Conservation (phyloP, 1,284 basidiomycete genomes). For the Uromyces viciae-fabae region DNA sequence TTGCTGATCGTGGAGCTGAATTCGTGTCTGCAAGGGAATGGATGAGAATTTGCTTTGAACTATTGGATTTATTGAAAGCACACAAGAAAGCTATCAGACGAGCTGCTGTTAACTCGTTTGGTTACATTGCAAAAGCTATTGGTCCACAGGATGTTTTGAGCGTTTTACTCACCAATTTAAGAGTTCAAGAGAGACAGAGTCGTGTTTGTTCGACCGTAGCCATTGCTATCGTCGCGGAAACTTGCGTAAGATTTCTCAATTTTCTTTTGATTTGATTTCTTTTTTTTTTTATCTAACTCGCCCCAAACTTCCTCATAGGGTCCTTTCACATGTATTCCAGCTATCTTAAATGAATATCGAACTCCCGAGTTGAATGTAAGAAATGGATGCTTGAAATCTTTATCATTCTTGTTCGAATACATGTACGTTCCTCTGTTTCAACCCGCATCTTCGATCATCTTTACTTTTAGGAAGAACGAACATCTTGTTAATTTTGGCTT, state of each 20-base stretch:
- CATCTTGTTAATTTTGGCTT: not conserved
- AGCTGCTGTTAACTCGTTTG: slow-evolving; percentile 98
- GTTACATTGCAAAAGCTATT: slow-evolving; percentile 98
- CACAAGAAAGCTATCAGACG: slow-evolving; percentile 99
- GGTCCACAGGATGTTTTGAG: slow-evolving; percentile 97
- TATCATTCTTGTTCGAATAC: slow-evolving; percentile 98
- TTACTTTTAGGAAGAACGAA: not conserved
- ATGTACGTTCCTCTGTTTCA: slow-evolving; percentile 57
- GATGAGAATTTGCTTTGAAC: slow-evolving; percentile 99
- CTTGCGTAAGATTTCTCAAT: slow-evolving; percentile 37
- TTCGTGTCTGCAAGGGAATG: slow-evolving; percentile 91
- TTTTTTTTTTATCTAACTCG: slow-evolving; percentile 74
- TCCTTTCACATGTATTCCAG: slow-evolving; percentile 97
- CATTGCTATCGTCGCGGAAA: slow-evolving; percentile 62
- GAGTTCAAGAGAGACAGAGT: slow-evolving; percentile 97
- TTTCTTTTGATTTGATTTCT: not conserved
- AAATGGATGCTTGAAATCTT: slow-evolving; percentile 97
- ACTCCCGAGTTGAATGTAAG: slow-evolving; percentile 93
- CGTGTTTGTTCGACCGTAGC: slow-evolving; percentile 98
- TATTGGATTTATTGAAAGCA: slow-evolving; percentile 93
- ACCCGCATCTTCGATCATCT: not conserved
- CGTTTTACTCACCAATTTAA: slow-evolving; percentile 90
- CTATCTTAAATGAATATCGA: slow-evolving; percentile 97
- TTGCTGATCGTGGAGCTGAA: slow-evolving; percentile 98
- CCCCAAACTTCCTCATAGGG: slow-evolving; percentile 8